Evolutionary conservation across 495 filamentous ascomycete species (phyloP).

Genomic region (Talaromyces ruber): DNA sequence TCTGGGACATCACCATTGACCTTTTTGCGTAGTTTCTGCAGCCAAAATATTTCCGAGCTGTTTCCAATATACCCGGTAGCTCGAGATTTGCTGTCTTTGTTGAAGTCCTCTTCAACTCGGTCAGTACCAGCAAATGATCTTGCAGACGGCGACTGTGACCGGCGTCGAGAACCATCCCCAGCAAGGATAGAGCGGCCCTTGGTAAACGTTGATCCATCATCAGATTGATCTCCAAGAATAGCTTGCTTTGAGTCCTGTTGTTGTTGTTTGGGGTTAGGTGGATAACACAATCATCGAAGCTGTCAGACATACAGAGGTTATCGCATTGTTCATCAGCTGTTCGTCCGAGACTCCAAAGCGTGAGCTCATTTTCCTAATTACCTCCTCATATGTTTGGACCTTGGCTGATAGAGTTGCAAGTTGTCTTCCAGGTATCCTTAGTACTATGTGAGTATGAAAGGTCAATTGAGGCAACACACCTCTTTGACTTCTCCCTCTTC

Average conservation of each 20-base stretch:
- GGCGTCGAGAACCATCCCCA: conserved; percentile 13
- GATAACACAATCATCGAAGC: neutral
- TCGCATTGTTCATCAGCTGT: conserved; percentile 27
- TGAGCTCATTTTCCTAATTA: conserved; percentile 26
- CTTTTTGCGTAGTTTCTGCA: conserved; percentile 36
- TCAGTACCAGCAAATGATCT: conserved; percentile 45
- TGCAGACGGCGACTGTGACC: conserved; percentile 20
- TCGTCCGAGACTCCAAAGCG: conserved; percentile 31
- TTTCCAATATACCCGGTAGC: conserved; percentile 52
- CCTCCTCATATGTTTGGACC: conserved; percentile 40
- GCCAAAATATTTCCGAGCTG: conserved; percentile 52
- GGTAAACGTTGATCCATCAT: conserved; percentile 3
- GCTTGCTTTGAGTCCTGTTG: conserved; percentile 17
- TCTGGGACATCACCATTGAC: conserved; percentile 19
- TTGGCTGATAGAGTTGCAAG: conserved; percentile 42
- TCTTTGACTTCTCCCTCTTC: conserved; percentile 48
- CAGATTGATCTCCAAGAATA: conserved; percentile 14
- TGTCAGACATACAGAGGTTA: conserved; percentile 20
- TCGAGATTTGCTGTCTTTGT: conserved; percentile 35
- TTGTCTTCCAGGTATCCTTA: conserved; percentile 18
- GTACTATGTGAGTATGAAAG: neutral
- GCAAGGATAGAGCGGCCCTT: conserved; percentile 10
- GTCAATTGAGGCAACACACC: conserved; percentile 21
- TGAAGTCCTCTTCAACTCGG: conserved; percentile 50
- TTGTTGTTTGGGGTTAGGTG: neutral